Percentiles rank a stretch among this genome's conserved stretches.
Evolutionary conservation across 805 yeast species (phyloP).

Genomic region (Vanderwaltozyma tropicalis): DNA sequence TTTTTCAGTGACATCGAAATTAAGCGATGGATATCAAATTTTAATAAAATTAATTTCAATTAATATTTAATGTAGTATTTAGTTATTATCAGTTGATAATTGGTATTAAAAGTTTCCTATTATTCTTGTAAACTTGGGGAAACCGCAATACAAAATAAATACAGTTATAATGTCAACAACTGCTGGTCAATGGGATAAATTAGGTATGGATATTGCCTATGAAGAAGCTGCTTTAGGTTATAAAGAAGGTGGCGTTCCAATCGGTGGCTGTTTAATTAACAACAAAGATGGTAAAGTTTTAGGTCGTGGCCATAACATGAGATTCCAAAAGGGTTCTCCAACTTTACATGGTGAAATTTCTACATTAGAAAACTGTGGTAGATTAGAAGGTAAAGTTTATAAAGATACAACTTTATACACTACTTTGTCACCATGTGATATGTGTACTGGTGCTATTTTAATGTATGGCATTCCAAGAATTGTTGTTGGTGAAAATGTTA

Average conservation of each 20-base stretch:
- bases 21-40: no score
- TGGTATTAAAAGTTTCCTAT: no score
- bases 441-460: slow-evolving; percentile 91
- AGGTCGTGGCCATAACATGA: slow-evolving; percentile 84
- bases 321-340: slow-evolving; percentile 77
- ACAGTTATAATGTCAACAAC: neutral
- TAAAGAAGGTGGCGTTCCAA: slow-evolving; percentile 86
- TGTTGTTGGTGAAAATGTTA: slow-evolving; percentile 82
- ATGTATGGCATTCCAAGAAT: slow-evolving; percentile 81
- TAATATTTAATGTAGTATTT: no score
- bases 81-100: no score
- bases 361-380: slow-evolving; percentile 82
- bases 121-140: no score
- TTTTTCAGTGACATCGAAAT: no score
- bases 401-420: slow-evolving; percentile 86
- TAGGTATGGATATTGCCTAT: slow-evolving; percentile 59
- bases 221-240: slow-evolving; percentile 62
- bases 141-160: no score
- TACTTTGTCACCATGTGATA: slow-evolving; percentile 83
- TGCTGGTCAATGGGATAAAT: slow-evolving; percentile 42
- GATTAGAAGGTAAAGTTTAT: slow-evolving; percentile 70
- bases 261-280: slow-evolving; percentile 36
- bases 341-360: slow-evolving; percentile 89
- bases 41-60: no score
- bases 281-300: slow-evolving; percentile 64